phyloP scores from a whole-genome alignment of 2,329 filamentous ascomycete genomes.

The Xylariaceae sp. region DNA sequence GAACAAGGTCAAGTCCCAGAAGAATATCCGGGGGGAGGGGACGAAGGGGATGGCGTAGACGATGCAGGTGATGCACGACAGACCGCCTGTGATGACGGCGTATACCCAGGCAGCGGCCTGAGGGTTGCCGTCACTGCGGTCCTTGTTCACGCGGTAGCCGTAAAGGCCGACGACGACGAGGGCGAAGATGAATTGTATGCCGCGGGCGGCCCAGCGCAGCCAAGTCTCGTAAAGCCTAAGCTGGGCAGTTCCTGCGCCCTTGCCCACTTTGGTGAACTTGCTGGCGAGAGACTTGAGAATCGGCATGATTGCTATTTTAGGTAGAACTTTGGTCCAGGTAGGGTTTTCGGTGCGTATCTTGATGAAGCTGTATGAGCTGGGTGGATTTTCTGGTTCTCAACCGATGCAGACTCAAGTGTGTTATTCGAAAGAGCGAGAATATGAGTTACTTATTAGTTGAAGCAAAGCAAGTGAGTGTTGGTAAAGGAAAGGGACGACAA shows the following conservation, averaged over 20 bases:
- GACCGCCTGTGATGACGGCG: conserved; percentile 53
- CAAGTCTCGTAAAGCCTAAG: conserved; percentile 42
- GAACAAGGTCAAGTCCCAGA: conserved; percentile 40
- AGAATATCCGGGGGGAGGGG: conserved; percentile 37
- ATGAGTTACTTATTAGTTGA: no score
- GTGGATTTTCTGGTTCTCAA: no score
- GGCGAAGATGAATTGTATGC: conserved; percentile 66
- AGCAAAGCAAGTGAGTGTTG: no score
- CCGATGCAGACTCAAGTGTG: no score
- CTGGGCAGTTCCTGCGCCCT: conserved; percentile 39
- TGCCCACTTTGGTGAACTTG: conserved; percentile 28
- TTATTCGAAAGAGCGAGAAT: no score
- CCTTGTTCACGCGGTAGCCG: conserved; percentile 52
- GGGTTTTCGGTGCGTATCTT: no score
- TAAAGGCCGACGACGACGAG: conserved; percentile 68
- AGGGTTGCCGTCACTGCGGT: conserved; percentile 30
- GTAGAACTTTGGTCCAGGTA: not conserved
- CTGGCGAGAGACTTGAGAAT: conserved; percentile 20
- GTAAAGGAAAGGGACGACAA: no score
- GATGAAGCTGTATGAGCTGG: no score
- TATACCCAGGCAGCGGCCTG: conserved; percentile 59
- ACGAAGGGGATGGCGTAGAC: conserved; percentile 32
- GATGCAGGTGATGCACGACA: conserved; percentile 50
- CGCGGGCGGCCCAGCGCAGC: conserved; percentile 51
- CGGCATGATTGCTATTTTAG: not conserved